Percentiles rank a stretch among this genome's conserved stretches.
These are phyloP conservation scores for Cordyceps javanica DNA, from an alignment of 2,329 filamentous ascomycete species.

Conservation along the genomic window DNA sequence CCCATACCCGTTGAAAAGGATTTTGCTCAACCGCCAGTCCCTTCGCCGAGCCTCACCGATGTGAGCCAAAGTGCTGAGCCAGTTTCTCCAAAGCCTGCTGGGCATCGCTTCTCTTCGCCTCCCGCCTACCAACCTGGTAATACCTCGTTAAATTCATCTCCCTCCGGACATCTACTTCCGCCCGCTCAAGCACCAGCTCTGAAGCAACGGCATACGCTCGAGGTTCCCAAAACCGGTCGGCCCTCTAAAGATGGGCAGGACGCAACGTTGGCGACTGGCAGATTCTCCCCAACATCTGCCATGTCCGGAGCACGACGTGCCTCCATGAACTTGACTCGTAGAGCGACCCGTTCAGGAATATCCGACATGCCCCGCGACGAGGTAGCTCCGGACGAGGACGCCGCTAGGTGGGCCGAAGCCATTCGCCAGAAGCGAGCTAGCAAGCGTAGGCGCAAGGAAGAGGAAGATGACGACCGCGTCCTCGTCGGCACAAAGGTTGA, in stretches of 20 bases:
- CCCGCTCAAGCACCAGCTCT: slow-evolving; percentile 38
- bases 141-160: slow-evolving; percentile 33
- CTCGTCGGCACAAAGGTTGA: slow-evolving; percentile 97
- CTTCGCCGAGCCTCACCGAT: slow-evolving; percentile 22
- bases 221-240: slow-evolving; percentile 70
- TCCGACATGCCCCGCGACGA: slow-evolving; percentile 78
- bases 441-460: slow-evolving; percentile 75
- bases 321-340: slow-evolving; percentile 75
- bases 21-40: not conserved
- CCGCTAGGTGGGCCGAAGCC: slow-evolving; percentile 84
- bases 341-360: slow-evolving; percentile 75
- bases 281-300: slow-evolving; percentile 64
- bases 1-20: slow-evolving; percentile 2
- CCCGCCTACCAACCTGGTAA: slow-evolving; percentile 35
- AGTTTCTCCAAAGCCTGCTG: slow-evolving; percentile 1
- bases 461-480: slow-evolving; percentile 88
- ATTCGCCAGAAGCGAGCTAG: slow-evolving; percentile 88
- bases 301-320: slow-evolving; percentile 61
- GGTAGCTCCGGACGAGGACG: slow-evolving; percentile 80
- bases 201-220: slow-evolving; percentile 80
- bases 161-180: slow-evolving; percentile 47
- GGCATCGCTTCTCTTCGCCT: slow-evolving; percentile 13
- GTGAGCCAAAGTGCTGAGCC: slow-evolving; percentile 20
- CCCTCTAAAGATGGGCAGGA: slow-evolving; percentile 69
- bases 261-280: slow-evolving; percentile 62